phyloP scores from a whole-genome alignment of 805 yeast genomes.

The Lachancea sp. region DNA sequence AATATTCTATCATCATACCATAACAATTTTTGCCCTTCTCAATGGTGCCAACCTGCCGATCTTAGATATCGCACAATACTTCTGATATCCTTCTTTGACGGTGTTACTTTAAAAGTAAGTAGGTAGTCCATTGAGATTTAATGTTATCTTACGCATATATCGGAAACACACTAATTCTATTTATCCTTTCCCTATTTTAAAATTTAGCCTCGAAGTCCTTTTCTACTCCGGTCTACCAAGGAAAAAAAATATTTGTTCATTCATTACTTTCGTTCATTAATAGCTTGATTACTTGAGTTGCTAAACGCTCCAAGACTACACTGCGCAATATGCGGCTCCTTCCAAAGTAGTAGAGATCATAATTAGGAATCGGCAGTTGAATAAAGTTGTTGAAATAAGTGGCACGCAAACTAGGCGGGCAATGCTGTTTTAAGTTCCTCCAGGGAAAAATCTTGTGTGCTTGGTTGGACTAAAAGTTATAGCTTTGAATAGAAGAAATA shows the following conservation, averaged over 20 bases:
- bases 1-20: too few relatives aligned
- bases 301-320: background rate
- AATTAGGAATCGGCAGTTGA: background rate
- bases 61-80: too few relatives aligned
- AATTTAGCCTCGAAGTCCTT: too few relatives aligned
- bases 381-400: background rate
- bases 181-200: too few relatives aligned
- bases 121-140: too few relatives aligned
- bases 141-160: too few relatives aligned
- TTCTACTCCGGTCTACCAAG: too few relatives aligned
- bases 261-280: conserved; percentile 6
- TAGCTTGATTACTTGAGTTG: conserved; percentile 3
- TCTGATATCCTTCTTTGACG: too few relatives aligned
- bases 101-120: too few relatives aligned
- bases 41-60: too few relatives aligned
- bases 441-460: conserved; percentile 3
- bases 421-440: background rate
- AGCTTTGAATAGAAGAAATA: background rate
- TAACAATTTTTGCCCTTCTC: too few relatives aligned
- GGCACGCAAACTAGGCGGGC: background rate
- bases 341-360: background rate
- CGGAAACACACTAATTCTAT: too few relatives aligned
- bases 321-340: background rate
- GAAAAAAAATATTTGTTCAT: background rate
- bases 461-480: background rate